These are phyloP conservation scores for Collybiopsis luxurians DNA, from an alignment of 768 basidiomycete genomes.

Conservation along the genomic window DNA sequence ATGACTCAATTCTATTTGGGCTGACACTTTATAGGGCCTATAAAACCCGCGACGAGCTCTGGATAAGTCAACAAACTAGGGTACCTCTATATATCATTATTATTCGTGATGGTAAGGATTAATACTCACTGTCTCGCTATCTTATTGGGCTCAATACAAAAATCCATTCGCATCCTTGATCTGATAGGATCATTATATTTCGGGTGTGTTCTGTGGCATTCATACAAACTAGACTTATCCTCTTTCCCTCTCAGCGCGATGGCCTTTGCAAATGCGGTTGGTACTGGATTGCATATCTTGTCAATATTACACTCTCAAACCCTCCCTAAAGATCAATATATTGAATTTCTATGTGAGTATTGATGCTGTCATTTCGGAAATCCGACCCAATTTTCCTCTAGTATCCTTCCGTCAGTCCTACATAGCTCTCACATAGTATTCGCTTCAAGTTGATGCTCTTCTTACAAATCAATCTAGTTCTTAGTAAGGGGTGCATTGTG, in stretches of 20 bases:
- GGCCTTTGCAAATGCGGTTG: conserved; percentile 4
- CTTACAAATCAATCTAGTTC: neutral
- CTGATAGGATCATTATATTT: conserved; percentile 8
- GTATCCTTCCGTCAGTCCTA: neutral
- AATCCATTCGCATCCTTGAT: neutral
- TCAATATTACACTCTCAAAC: no score
- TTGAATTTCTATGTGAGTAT: conserved; percentile 4
- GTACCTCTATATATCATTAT: conserved; percentile 4
- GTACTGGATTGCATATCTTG: no score
- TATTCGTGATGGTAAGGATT: conserved; percentile 6
- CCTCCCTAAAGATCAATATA: conserved; percentile 1
- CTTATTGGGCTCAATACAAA: no score
- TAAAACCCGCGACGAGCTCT: conserved; percentile 7
- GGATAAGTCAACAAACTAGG: neutral
- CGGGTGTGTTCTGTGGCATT: neutral
- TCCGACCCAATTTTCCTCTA: neutral
- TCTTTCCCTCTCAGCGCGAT: conserved; percentile 3
- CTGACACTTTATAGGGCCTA: conserved; percentile 6
- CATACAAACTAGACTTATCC: neutral
- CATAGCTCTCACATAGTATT: neutral
- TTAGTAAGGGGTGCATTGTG: neutral
- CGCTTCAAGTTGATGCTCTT: neutral
- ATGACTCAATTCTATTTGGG: conserved; percentile 7
- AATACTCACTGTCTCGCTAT: neutral
- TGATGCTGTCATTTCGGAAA: neutral